Evolutionary conservation across 1,284 basidiomycete species (phyloP), one percentile per base, ranked within the genome.

Genomic region (Wallemia mellicola): DNA sequence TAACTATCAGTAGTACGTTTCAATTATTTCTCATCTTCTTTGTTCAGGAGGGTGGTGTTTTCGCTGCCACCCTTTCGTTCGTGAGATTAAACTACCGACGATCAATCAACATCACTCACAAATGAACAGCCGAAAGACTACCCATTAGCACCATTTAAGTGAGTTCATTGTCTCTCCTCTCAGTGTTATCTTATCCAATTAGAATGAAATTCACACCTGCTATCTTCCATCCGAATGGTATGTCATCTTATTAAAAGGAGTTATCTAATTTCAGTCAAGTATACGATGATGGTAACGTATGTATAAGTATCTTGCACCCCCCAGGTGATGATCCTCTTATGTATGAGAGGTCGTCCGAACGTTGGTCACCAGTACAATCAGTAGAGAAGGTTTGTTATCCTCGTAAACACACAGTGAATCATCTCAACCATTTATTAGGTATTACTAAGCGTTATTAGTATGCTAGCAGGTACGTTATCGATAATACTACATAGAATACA

Each of bases 361-460:
- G 94, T 54, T 99, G 94, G 94, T 91, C 86, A 61, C 94, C 94
- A 19, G 91, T 98, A 0, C 88, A 94, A 72, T 86, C 83, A 67
- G 87, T 98, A 54, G 86, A 98, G 73, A 95, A 94, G 70, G 94
- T 98, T 62, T 77, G 91, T 60, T 74, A 27, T 58, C 58, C 9
- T 71, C 72, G 38, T 7, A n/a, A 5, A 48, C 62, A 66, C 71
- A 14, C 73, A 71, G 71, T 69, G 67, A 26, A 71, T 71, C 17
- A 70, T 73, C 2, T 72, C 72, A 64, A 68, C 65, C 25, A 70
- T 72, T 61, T 70, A 72, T 60, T 71, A 72, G 62, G 72, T 72
- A 61, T 63, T 72, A 27, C 63, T 98, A 3, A 89, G 86, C 64
- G 92, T 98, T 24, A 81, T 98, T 64, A 92, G 86, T 60, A 96